Evolutionary conservation across 257 asterid species (phyloP), one percentile per base, ranked within the genome.

Genomic region (Paulownia fortunei): DNA sequence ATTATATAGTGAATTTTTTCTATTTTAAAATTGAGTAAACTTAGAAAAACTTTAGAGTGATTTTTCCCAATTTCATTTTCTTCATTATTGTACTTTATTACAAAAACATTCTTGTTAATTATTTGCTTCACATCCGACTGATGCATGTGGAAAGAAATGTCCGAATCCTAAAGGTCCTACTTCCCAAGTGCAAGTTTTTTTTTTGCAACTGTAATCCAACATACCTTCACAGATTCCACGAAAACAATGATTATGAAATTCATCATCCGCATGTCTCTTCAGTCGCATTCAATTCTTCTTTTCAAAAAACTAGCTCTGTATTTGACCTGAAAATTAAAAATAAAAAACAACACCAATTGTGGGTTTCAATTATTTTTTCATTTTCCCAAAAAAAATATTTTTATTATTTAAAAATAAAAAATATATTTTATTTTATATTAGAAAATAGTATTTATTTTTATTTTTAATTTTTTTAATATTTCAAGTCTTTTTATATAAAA

Each of bases 321-420:
- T 56, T 56, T 56, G 63, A 56, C 34, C 63, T 23, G 61, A 41
- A n/a, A n/a, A n/a, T n/a, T n/a, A n/a, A n/a, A n/a, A n/a, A n/a
- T n/a, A n/a, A n/a, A n/a, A n/a, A n/a, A n/a, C n/a, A n/a, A n/a
- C n/a, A n/a, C n/a, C n/a, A n/a, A n/a, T n/a, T n/a, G n/a, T n/a
- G n/a, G n/a, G n/a, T n/a, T n/a, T n/a, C n/a, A n/a, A n/a, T n/a
- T n/a, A n/a, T n/a, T n/a, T n/a, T n/a, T n/a, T n/a, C n/a, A n/a
- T n/a, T n/a, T n/a, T n/a, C n/a, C n/a, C n/a, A n/a, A n/a, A n/a
- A n/a, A n/a, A n/a, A n/a, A n/a, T n/a, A n/a, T n/a, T n/a, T n/a
- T n/a, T n/a, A n/a, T n/a, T n/a, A n/a, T n/a, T n/a, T n/a, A n/a
- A n/a, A n/a, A n/a, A n/a, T n/a, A n/a, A n/a, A n/a, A n/a, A n/a